Evolutionary conservation across 202 grass and related monocot genomes (phyloP).

Genomic region (Schoenoplectus triqueter): DNA sequence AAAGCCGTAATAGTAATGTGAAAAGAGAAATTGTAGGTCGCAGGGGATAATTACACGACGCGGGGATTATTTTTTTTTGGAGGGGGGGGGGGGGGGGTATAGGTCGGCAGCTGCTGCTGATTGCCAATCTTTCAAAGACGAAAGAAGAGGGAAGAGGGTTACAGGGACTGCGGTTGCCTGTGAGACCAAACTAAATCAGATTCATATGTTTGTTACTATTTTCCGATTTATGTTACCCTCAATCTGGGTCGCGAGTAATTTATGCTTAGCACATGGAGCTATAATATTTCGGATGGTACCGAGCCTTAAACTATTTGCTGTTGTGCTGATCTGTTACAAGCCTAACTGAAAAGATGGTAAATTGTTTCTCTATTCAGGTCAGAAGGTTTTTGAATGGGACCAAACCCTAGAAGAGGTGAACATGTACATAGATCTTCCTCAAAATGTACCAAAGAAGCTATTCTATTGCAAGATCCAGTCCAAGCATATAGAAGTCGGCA

Average conservation of each 20-base stretch:
- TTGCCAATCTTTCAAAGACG: no score
- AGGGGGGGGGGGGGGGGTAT: no score
- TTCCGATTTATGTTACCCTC: not conserved
- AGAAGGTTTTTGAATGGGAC: constrained; percentile 99
- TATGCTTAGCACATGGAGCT: not conserved
- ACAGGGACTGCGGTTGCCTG: not conserved
- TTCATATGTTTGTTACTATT: not conserved
- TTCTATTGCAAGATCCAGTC: constrained; percentile 80
- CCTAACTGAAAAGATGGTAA: constrained; percentile 37
- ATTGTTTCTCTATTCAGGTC: constrained; percentile 53
- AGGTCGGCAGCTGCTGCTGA: not conserved
- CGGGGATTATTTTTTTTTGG: no score
- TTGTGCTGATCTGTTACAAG: not conserved
- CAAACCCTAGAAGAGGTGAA: constrained; percentile 94
- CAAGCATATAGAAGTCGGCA: constrained; percentile 75
- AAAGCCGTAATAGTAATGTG: not conserved
- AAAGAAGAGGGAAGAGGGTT: not conserved
- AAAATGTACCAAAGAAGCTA: constrained; percentile 75
- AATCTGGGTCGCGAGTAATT: not conserved
- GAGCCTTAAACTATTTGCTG: not conserved
- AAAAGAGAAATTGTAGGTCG: not conserved
- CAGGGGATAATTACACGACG: not conserved
- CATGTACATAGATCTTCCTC: constrained; percentile 91
- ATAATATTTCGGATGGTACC: not conserved
- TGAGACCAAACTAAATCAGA: not conserved